These are phyloP conservation scores for Emericellopsis terricola DNA, from an alignment of 495 filamentous ascomycete genomes.

Conservation along the genomic window DNA sequence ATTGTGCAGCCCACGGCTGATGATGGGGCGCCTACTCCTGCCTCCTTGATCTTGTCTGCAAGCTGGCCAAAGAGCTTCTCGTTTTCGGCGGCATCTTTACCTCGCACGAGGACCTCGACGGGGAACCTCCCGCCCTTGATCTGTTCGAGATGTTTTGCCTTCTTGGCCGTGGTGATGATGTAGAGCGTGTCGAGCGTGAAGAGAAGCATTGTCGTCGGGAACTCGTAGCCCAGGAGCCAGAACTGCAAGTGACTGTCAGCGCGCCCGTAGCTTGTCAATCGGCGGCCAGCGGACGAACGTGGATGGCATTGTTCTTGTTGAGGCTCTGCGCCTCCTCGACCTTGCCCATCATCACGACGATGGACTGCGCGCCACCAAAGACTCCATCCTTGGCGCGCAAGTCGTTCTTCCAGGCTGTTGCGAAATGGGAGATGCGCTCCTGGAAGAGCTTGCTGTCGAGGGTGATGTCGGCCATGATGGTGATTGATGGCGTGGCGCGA, in stretches of 20 bases:
- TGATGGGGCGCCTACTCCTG: conserved; percentile 77
- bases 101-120: conserved; percentile 72
- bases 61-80: conserved; percentile 71
- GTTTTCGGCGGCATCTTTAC: conserved; percentile 81
- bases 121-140: conserved; percentile 83
- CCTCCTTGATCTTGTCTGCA: conserved; percentile 63
- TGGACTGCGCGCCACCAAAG: conserved; percentile 70
- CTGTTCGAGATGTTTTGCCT: conserved; percentile 88
- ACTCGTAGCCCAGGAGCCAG: conserved; percentile 97
- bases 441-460: conserved; percentile 89
- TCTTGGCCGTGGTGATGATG: conserved; percentile 90
- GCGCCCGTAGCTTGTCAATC: too few relatives aligned
- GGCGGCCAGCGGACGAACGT: conserved; percentile 67
- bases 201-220: conserved; percentile 85
- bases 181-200: conserved; percentile 76
- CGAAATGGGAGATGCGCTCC: conserved; percentile 70
- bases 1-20: too few relatives aligned
- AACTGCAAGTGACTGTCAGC: too few relatives aligned
- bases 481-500: not conserved
- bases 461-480: conserved; percentile 47
- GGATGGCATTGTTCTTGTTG: conserved; percentile 87
- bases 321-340: conserved; percentile 70
- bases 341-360: conserved; percentile 84
- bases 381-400: conserved; percentile 66
- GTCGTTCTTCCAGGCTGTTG: conserved; percentile 86